Base-by-base conservation (phyloP, 1,284 basidiomycete genomes). In the Leccinum proliferum region DNA sequence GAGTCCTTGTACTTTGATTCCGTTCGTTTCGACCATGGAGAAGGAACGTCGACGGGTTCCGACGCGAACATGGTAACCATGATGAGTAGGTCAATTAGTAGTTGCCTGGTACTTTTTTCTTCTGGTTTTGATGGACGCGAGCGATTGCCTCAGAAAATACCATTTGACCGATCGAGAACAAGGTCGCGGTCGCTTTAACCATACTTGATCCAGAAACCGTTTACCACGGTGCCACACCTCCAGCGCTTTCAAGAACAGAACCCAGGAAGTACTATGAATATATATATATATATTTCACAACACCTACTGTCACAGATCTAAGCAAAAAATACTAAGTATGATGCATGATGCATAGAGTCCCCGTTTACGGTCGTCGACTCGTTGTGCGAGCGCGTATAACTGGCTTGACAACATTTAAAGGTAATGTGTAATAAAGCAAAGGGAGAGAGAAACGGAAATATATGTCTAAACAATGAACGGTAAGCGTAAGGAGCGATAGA, bases 1-100 rank as follows among this genome's bases (percentile, higher is more conserved):
- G 39, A 21, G 56, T 62, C 21, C 48, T 67, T 69, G 66, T 69
- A 63, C 8, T 46, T 48, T 48, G 46, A 14, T 57, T 63, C 50
- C 2, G 10, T 37, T 37, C 35, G 35, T 37, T 37, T 37, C 35
- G 35, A 37, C 35, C 35, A 37, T 46, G 43, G 43, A 46, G 29
- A 10, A 18, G 29, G n/a, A 66, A 69, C 63, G 69, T 63, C 9
- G 50, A 53, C 12, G 6, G 48, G 41, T n/a, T 43, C 41, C 39
- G 39, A 41, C 41, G 41, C n/a, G 41, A 43, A 48, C 18, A 48
- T 18, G 46, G 46, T 18, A 48, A 48, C 46, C 46, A 48, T 48
- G 10, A 48, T 15, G 46, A 18, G 18, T 10, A 10, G 10, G 46
- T 46, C 7, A 10, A 9, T 18, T 48, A 11, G 46, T 48, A 48